Base-by-base conservation (phyloP, 2,329 filamentous ascomycete species). In the Penicillium sp. region DNA sequence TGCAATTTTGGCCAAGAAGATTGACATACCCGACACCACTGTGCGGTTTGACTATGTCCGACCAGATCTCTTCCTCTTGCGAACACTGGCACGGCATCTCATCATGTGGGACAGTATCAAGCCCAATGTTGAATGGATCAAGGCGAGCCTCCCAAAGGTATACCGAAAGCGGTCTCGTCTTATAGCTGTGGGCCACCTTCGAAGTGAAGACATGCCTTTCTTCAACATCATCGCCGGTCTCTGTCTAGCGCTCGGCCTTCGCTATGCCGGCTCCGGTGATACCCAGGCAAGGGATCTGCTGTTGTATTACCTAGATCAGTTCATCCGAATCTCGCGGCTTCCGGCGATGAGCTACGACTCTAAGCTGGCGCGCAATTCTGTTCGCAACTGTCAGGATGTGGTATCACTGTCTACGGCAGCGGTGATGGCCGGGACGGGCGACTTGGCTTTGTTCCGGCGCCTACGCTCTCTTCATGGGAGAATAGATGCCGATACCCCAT, bases 391-490 rank as follows among this genome's bases (percentile, higher is more conserved):
- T 67, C 90, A 97, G 67, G 92, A 97, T 68, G 81, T 95, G 2
- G 76, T 97, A 11, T 90, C 90, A 1, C 79, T 99, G 6, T 89
- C 92, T 6, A 85, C 86, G 22, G 87, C 94, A 0, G 90, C 89
- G 2, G 90, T 97, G 49, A 97, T 97, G 93, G 92, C 95, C 6
- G 94, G 94, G 26, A 96, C 92, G 0, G 94, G 95, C 37, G 95
- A 99, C 68, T 78, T 99, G 20, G 77, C 84, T 2, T 87, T 96
- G 1, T 89, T 97, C 65, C 87, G 94, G 22, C 87, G 93, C 14
- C 81, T 99, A 29, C 88, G 94, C 15, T 86, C 89, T 15, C 83
- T 99, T 37, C 95, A 99, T 70, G 93, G 92, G 22, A 87, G 92
- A 15, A 86, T 92, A 51, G 89, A 96, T 55, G 78, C 83, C 1